phyloP scores from a whole-genome alignment of 306 rosid species.

The Malus orientalis region DNA sequence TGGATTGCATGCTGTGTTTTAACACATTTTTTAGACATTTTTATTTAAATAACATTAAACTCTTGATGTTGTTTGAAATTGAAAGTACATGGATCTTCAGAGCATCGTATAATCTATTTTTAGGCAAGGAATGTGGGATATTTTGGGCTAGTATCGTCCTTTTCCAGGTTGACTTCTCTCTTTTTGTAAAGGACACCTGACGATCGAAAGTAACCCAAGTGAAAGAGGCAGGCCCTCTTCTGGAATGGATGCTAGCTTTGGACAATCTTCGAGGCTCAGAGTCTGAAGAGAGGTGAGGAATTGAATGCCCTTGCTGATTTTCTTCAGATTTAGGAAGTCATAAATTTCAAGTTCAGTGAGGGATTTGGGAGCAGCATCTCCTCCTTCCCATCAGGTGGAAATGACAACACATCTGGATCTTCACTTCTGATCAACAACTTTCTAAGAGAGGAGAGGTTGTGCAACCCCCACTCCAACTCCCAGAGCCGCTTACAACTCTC shows the following conservation, averaged over 20 bases:
- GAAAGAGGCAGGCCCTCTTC: not conserved
- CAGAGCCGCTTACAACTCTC: not conserved
- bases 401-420: not conserved
- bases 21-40: too few species aligned
- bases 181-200: too few species aligned
- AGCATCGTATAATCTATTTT: too few species aligned
- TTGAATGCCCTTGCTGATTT: not conserved
- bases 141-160: too few species aligned
- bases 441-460: constrained; percentile 12
- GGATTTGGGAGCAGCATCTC: constrained; percentile 12
- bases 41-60: too few species aligned
- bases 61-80: too few species aligned
- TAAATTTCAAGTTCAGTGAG: not conserved
- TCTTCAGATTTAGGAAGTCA: constrained; percentile 6
- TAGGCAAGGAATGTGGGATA: constrained; percentile 5
- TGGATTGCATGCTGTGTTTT: too few species aligned
- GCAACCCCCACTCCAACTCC: not conserved
- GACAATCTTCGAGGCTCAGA: not conserved
- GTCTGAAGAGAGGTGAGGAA: constrained; percentile 16
- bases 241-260: not conserved
- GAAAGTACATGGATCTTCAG: too few species aligned
- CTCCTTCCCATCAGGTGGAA: not conserved
- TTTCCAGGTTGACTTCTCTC: too few species aligned
- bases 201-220: not conserved
- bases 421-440: not conserved